These are phyloP conservation scores for Nitzschia inconspicua DNA, from an alignment of 108 stramenopile genomes.

Conservation along the genomic window DNA sequence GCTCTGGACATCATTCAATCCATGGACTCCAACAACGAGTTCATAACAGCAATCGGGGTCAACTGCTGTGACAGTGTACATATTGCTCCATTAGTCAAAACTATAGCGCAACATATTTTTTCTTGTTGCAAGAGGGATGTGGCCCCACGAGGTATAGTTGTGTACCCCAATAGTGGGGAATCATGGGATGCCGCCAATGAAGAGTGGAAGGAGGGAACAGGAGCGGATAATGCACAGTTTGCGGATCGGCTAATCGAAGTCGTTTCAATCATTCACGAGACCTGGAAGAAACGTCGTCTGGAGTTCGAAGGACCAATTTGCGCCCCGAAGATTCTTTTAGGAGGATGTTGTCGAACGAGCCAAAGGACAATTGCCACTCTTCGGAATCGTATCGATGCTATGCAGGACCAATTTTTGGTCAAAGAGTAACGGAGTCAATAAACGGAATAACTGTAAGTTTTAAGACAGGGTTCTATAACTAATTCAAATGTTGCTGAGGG, in stretches of 20 bases:
- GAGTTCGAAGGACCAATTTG: not conserved
- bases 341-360: conserved; percentile 62
- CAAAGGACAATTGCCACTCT: conserved; percentile 40
- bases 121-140: no score
- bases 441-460: no score
- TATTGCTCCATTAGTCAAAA: conserved; percentile 30
- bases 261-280: conserved; percentile 16
- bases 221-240: conserved; percentile 27
- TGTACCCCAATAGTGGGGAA: conserved; percentile 67
- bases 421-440: no score
- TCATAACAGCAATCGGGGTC: conserved; percentile 41
- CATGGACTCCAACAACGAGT: conserved; percentile 21
- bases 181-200: conserved; percentile 50
- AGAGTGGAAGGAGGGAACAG: conserved; percentile 44
- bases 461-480: not conserved
- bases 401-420: no score
- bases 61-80: conserved; percentile 47
- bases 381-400: conserved; percentile 30
- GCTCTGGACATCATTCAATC: conserved; percentile 30
- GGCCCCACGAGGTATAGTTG: conserved; percentile 32
- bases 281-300: conserved; percentile 15
- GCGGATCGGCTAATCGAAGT: conserved; percentile 25
- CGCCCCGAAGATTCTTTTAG: conserved; percentile 33
- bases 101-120: conserved; percentile 20
- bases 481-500: not conserved